Evolutionary conservation across 2,329 filamentous ascomycete species (phyloP).

Genomic region (Elsinoe arachidis): DNA sequence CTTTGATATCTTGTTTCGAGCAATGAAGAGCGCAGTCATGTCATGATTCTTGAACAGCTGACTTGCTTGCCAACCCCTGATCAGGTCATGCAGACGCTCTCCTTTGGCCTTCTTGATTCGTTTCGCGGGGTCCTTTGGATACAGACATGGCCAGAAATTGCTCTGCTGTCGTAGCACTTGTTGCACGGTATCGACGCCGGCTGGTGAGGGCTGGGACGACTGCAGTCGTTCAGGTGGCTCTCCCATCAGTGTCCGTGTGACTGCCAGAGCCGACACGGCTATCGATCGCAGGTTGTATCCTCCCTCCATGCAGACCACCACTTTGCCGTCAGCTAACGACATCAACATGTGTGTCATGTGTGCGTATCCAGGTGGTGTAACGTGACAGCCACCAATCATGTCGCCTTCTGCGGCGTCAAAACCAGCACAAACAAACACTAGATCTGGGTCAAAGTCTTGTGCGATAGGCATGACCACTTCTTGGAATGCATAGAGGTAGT

Average conservation of each 20-base stretch:
- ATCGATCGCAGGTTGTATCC: conserved; percentile 93
- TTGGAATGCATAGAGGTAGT: conserved; percentile 95
- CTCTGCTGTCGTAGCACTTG: conserved; percentile 52
- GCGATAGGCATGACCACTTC: conserved; percentile 95
- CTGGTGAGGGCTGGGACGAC: conserved; percentile 38
- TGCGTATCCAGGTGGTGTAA: conserved; percentile 82
- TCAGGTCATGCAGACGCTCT: conserved; percentile 66
- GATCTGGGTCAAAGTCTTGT: conserved; percentile 82
- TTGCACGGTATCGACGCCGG: conserved; percentile 48
- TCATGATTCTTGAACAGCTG: conserved; percentile 61
- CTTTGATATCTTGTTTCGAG: conserved; percentile 61
- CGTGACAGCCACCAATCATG: conserved; percentile 84
- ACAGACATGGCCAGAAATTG: conserved; percentile 79
- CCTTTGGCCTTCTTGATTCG: conserved; percentile 33
- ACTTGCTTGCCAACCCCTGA: conserved; percentile 67
- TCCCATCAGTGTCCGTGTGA: conserved; percentile 88
- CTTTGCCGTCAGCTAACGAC: conserved; percentile 80
- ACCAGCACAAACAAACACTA: conserved; percentile 90
- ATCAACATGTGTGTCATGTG: conserved; percentile 99
- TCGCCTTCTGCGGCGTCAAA: conserved; percentile 95
- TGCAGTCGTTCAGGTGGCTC: conserved; percentile 65
- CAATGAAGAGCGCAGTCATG: conserved; percentile 75
- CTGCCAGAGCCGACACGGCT: conserved; percentile 81
- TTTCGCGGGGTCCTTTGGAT: conserved; percentile 47
- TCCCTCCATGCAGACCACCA: conserved; percentile 88